Base-by-base conservation (phyloP, 148 eudicot species). In the Chenopodium berlandieri region DNA sequence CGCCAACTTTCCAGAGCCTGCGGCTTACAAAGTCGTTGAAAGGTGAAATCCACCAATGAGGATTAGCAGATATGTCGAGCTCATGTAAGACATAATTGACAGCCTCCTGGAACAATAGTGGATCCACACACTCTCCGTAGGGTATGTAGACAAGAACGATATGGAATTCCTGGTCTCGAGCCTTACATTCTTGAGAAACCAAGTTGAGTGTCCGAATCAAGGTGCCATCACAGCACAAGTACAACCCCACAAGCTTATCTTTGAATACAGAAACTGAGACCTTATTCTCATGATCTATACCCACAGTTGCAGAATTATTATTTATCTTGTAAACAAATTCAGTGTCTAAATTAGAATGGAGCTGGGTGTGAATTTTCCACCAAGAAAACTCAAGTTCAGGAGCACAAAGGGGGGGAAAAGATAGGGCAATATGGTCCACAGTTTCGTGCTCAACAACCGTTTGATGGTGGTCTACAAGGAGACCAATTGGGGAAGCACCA, bases 191-290 rank as follows among this genome's bases (percentile, higher is more conserved):
- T 52, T 64, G 60, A 40, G 13, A n/a, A 22, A 78, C 17, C 64
- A 44, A 6, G 22, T 25, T 9, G 30, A 78, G 74, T 8, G 20
- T 31, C 19, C 47, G 63, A 46, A 78, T 78, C 17, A 68, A 78
- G 34, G 9, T 32, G 27, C 75, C 81, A 27, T 68, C 20, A 22
- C 4, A 3, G 81, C 81, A 78, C 63, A 67, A 12, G 64, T 78
- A 78, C 40, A 78, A 11, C 27, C 73, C 81, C 64, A 78, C 81
- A 27, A 66, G 81, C 62, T 68, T 66, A 16, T 78, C 23, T n/a
- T 78, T 16, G 44, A 78, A 40, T 78, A 46, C 50, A 44, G 25
- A 66, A 4, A 78, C 9, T 25, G 73, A 23, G 11, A 69, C 47
- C n/a, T 30, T 34, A 69, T 9, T n/a, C 17, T n/a, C 11, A 37